Evolutionary conservation across 257 asterid species (phyloP).

Genomic region (Capsicum rhomboideum): DNA sequence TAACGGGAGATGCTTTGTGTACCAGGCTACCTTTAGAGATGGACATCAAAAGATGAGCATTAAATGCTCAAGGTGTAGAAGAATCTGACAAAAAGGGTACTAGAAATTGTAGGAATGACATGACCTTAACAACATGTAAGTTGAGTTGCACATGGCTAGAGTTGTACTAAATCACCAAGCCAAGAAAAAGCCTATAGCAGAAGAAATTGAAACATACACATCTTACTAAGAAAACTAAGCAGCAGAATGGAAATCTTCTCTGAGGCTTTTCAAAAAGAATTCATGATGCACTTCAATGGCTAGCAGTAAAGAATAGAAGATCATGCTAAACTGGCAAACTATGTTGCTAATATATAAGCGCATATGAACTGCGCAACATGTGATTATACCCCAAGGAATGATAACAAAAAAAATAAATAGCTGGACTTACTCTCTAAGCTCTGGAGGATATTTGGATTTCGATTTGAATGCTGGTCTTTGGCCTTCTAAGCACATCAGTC

Average conservation of each 20-base stretch:
- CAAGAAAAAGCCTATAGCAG: not conserved
- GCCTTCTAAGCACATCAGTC: conserved; percentile 57
- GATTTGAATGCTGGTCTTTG: conserved; percentile 78
- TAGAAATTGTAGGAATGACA: not conserved
- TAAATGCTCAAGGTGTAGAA: not conserved
- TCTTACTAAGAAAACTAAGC: not conserved
- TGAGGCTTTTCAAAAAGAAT: not conserved
- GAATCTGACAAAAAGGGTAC: not conserved
- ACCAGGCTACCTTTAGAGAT: not conserved
- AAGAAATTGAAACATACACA: not conserved
- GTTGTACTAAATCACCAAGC: not conserved
- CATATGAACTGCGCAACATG: not conserved
- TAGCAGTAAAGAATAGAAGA: not conserved
- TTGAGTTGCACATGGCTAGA: not conserved
- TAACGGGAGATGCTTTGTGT: not conserved
- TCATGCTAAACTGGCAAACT: not conserved
- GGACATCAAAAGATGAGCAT: not conserved
- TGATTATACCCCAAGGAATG: not conserved
- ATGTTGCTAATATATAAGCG: not conserved
- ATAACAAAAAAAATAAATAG: not conserved
- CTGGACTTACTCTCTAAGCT: conserved; percentile 65
- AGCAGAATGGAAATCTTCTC: not conserved
- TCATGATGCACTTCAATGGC: not conserved
- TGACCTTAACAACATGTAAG: not conserved
- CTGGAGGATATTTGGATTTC: conserved; percentile 70